Conservation (phyloP, 768 basidiomycete species). For the Calocybe indica region DNA sequence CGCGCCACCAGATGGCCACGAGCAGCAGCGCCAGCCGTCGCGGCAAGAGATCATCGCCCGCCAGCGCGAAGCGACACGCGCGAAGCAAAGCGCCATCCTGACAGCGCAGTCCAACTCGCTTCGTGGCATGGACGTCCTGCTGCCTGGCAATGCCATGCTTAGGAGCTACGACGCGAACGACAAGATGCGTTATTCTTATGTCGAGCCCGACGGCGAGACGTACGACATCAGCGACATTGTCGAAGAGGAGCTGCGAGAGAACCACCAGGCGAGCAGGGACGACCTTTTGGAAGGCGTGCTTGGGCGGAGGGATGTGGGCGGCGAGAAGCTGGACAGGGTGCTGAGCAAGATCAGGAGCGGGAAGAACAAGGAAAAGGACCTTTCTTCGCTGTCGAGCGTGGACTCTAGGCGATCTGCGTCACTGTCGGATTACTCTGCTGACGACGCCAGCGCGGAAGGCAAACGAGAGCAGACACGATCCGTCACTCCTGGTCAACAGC, state of each 20-base stretch:
- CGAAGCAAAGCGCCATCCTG: constrained; percentile 78
- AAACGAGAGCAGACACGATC: constrained; percentile 29
- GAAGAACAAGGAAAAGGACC: constrained; percentile 36
- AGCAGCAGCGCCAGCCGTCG: constrained; percentile 36
- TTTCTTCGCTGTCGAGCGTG: constrained; percentile 15
- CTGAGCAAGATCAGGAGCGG: constrained; percentile 71
- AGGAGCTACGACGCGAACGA: constrained; percentile 74
- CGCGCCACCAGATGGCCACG: constrained; percentile 20
- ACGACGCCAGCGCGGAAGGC: constrained; percentile 24
- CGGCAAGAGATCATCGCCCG: constrained; percentile 91
- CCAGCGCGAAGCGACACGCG: constrained; percentile 80
- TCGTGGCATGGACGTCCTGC: constrained; percentile 82
- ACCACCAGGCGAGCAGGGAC: constrained; percentile 31
- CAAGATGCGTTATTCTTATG: constrained; percentile 88
- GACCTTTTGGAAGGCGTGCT: constrained; percentile 68
- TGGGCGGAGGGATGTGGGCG: constrained; percentile 51
- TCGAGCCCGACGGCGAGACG: constrained; percentile 84
- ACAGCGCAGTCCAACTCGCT: constrained; percentile 80
- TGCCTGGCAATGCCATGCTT: constrained; percentile 81
- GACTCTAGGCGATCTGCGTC: constrained; percentile 32
- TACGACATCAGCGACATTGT: constrained; percentile 93
- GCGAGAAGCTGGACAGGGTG: constrained; percentile 69
- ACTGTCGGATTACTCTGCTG: constrained; percentile 56
- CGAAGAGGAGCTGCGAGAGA: constrained; percentile 79
- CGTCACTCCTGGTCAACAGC: constrained; percentile 22